Conservation (phyloP, 257 asterid species). For the Petrea volubilis region DNA sequence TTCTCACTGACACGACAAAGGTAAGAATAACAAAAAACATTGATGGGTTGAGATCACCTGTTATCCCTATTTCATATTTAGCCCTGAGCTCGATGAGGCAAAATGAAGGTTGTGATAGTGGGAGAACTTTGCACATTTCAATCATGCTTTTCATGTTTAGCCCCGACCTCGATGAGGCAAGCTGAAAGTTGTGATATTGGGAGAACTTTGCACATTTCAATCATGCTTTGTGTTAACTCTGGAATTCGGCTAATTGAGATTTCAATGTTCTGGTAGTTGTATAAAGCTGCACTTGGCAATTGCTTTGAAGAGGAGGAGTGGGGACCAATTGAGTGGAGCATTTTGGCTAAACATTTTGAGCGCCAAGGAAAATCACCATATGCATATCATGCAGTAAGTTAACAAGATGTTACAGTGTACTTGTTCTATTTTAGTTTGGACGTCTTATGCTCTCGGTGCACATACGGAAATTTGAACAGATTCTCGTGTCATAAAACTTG, state of each 20-base stretch:
- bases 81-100: background rate
- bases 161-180: background rate
- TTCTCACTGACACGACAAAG: constrained; percentile 80
- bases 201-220: background rate
- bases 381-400: constrained; percentile 95
- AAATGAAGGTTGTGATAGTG: background rate
- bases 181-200: background rate
- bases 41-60: background rate
- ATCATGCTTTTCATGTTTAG: no score
- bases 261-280: constrained; percentile 44
- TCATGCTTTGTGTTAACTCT: background rate
- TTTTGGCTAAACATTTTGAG: constrained; percentile 88
- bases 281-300: constrained; percentile 81
- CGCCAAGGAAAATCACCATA: constrained; percentile 95
- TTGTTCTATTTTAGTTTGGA: background rate
- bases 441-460: constrained; percentile 8
- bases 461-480: background rate
- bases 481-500: background rate
- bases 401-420: constrained; percentile 1
- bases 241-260: constrained; percentile 17
- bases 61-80: background rate
- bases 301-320: constrained; percentile 89
- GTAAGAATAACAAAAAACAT: constrained; percentile 27
- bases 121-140: no score
- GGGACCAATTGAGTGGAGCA: constrained; percentile 94